Evolutionary conservation across 2,329 filamentous ascomycete genomes (phyloP).

Genomic region (Dactylonectria estremocensis): DNA sequence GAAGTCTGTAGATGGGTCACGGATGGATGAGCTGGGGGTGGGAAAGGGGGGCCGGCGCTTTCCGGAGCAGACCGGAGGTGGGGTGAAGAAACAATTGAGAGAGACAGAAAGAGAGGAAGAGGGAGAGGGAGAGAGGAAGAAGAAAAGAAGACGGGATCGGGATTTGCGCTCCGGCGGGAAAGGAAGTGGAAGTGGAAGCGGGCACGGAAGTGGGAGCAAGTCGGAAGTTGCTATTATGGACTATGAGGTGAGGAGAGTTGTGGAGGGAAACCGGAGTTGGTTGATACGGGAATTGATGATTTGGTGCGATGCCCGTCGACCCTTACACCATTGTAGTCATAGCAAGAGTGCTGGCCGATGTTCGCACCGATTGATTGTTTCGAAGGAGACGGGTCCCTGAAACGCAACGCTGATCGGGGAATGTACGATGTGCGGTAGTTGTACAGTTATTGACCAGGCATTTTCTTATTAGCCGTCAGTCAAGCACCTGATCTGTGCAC

Average conservation of each 20-base stretch:
- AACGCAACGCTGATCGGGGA: conserved; percentile 11
- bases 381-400: conserved; percentile 7
- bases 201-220: neutral
- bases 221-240: neutral
- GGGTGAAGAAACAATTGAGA: conserved; percentile 21
- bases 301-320: too few relatives aligned
- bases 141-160: conserved; percentile 16
- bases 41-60: conserved; percentile 25
- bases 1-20: conserved; percentile 17
- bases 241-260: neutral
- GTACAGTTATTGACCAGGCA: neutral
- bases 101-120: conserved; percentile 17
- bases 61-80: conserved; percentile 45
- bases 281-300: neutral
- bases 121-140: conserved; percentile 29
- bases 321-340: too few relatives aligned
- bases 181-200: conserved; percentile 1
- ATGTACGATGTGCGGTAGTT: neutral
- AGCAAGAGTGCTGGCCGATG: neutral
- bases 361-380: neutral
- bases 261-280: neutral
- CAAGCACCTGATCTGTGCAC: conserved; percentile 9
- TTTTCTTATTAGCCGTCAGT: neutral
- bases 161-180: conserved; percentile 9
- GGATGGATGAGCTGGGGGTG: conserved; percentile 19